Evolutionary conservation across 2,329 filamentous ascomycete species (phyloP), one percentile per base, ranked within the genome.

Genomic region (Paecilomyces dactylethromorphus): DNA sequence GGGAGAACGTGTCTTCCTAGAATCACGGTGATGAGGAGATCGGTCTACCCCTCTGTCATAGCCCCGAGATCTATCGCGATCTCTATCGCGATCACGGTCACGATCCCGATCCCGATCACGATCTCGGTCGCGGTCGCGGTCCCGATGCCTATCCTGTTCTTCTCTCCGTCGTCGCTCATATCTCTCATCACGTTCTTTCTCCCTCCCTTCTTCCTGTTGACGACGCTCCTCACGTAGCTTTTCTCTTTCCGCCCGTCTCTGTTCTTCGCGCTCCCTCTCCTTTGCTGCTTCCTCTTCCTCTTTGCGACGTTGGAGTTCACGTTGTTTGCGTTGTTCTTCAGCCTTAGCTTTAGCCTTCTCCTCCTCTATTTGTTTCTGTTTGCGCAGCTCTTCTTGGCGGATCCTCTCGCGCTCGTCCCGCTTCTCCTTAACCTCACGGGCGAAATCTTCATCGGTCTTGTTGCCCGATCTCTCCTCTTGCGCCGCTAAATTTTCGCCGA

Each of bases 361-460:
- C 66, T 76, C 71, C 60, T 81, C 74, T 74, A 76, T 59, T 71
- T 85, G 83, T 60, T 76, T 76, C 65, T 82, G 80, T 58, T 79
- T 79, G 63, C 80, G 76, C 57, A 82, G 66, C 53, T 79, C 76
- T 59, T 81, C 80, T 60, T 80, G 78, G 62, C 79, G 74, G 26
- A 76, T 69, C 59, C 73, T 77, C 50, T 82, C 80, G 49, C 84
- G 79, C 61, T 82, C 78, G 50, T 80, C 71, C 31, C 81, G 77
- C 52, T 82, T 80, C 45, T 71, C 71, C 31, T 82, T 80, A 15
- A 84, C 80, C 61, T 85, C 79, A 12, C 72, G 74, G 11, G 78
- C 79, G 68, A 86, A 87, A 33, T 84, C 82, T 52, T 85, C 83
- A 60, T 87, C 85, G 1, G 79, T 83, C 65, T 84, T 87, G 62